A percentile compares a stretch with the other conserved stretches of the same genome.
phyloP scores from a whole-genome alignment of 805 yeast genomes.

The Suhomyces prunicola region DNA sequence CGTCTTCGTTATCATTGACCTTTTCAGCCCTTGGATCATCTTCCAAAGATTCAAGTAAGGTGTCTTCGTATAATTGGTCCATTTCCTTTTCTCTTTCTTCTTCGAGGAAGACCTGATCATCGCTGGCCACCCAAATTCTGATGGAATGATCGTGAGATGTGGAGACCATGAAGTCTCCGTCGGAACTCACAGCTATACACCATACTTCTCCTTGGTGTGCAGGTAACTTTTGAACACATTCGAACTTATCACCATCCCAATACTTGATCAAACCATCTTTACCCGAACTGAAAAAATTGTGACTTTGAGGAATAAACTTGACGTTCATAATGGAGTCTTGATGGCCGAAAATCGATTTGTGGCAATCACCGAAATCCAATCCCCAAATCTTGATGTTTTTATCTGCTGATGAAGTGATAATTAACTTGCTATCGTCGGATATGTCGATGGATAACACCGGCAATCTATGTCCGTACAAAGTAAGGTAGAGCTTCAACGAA shows the following conservation, averaged over 20 bases:
- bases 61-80: slow-evolving; percentile 88
- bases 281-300: slow-evolving; percentile 84
- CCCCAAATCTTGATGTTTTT: slow-evolving; percentile 99
- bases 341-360: slow-evolving; percentile 92
- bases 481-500: slow-evolving; percentile 79
- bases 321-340: slow-evolving; percentile 94
- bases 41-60: slow-evolving; percentile 69
- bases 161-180: slow-evolving; percentile 70
- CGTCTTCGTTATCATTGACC: slow-evolving; percentile 32
- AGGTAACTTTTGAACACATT: slow-evolving; percentile 79
- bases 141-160: slow-evolving; percentile 93
- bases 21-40: slow-evolving; percentile 38
- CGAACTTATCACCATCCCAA: slow-evolving; percentile 99
- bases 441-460: slow-evolving; percentile 94
- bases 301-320: slow-evolving; percentile 76
- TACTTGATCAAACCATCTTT: slow-evolving; percentile 88
- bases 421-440: slow-evolving; percentile 79
- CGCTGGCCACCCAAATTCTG: slow-evolving; percentile 90
- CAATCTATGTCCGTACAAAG: slow-evolving; percentile 92
- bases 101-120: slow-evolving; percentile 92
- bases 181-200: slow-evolving; percentile 75
- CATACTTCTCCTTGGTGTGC: slow-evolving; percentile 92
- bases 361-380: slow-evolving; percentile 97
- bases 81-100: slow-evolving; percentile 95
- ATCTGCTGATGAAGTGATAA: slow-evolving; percentile 94